phyloP scores from a whole-genome alignment of 495 filamentous ascomycete species.

The Aspergillus nidulans region DNA sequence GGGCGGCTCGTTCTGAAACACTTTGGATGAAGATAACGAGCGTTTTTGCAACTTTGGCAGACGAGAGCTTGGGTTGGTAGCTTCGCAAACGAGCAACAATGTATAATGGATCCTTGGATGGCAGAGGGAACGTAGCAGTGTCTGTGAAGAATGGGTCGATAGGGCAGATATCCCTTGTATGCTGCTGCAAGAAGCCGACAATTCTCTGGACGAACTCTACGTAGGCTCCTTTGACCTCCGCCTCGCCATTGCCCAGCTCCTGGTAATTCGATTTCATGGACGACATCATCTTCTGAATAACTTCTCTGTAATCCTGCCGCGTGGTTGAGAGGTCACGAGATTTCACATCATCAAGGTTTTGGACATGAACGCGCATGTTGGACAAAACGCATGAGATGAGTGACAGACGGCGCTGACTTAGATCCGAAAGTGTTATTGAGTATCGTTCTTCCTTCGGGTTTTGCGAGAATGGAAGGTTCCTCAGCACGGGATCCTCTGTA shows the following conservation, averaged over 20 bases:
- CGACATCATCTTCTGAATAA: constrained; percentile 56
- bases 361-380: constrained; percentile 58
- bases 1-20: constrained; percentile 57
- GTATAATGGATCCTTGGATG: constrained; percentile 61
- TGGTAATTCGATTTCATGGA: constrained; percentile 67
- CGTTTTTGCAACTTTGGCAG: constrained; percentile 49
- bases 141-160: constrained; percentile 68
- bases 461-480: constrained; percentile 59
- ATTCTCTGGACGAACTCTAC: constrained; percentile 63
- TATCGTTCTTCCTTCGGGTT: constrained; percentile 36
- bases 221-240: constrained; percentile 50
- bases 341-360: constrained; percentile 29
- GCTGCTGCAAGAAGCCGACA: constrained; percentile 60
- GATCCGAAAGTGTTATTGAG: constrained; percentile 49
- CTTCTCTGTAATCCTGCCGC: constrained; percentile 50
- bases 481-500: constrained; percentile 44
- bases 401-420: constrained; percentile 53
- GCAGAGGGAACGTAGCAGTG: constrained; percentile 59
- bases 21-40: constrained; percentile 61
- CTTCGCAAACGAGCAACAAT: constrained; percentile 62
- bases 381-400: constrained; percentile 58
- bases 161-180: constrained; percentile 56
- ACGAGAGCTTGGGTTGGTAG: constrained; percentile 56
- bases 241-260: constrained; percentile 45
- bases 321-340: constrained; percentile 28